phyloP scores from a whole-genome alignment of 2,329 filamentous ascomycete genomes.

The Apiospora malaysiana region DNA sequence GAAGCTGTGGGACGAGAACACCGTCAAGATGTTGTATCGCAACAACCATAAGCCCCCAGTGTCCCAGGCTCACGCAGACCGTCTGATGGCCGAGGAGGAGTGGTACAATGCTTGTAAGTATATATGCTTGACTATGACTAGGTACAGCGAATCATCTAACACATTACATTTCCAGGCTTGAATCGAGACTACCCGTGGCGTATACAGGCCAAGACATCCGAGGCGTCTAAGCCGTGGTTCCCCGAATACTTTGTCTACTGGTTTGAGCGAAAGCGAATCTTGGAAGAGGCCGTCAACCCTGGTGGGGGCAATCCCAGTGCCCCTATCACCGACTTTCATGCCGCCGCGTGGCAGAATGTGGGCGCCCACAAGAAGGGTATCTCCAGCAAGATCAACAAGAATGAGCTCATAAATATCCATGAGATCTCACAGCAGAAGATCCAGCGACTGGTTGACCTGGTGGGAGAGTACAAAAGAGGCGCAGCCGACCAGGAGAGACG shows the following conservation, averaged over 20 bases:
- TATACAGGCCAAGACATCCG: not conserved
- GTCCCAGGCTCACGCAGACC: not conserved
- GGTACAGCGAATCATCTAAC: too few species aligned
- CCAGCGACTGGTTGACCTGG: not conserved
- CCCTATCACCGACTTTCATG: not conserved
- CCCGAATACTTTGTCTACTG: not conserved
- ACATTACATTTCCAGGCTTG: not conserved
- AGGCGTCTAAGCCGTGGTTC: not conserved
- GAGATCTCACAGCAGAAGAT: not conserved
- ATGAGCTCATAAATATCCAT: not conserved
- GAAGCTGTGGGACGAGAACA: not conserved
- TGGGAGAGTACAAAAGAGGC: not conserved
- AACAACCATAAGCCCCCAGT: not conserved
- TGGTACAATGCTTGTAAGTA: not conserved
- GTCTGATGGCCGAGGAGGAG: not conserved
- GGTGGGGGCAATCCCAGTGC: not conserved
- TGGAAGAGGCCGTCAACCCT: not conserved
- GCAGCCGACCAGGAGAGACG: too few species aligned
- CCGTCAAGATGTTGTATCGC: not conserved
- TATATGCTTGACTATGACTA: too few species aligned
- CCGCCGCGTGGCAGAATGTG: not conserved
- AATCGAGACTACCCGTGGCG: not conserved
- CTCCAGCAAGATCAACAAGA: not conserved
- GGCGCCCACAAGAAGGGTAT: not conserved
- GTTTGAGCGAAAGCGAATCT: not conserved